Evolutionary conservation across 176 grass and related monocot species (phyloP), one percentile per base, ranked within the genome.

Genomic region (Eleusine coracana): DNA sequence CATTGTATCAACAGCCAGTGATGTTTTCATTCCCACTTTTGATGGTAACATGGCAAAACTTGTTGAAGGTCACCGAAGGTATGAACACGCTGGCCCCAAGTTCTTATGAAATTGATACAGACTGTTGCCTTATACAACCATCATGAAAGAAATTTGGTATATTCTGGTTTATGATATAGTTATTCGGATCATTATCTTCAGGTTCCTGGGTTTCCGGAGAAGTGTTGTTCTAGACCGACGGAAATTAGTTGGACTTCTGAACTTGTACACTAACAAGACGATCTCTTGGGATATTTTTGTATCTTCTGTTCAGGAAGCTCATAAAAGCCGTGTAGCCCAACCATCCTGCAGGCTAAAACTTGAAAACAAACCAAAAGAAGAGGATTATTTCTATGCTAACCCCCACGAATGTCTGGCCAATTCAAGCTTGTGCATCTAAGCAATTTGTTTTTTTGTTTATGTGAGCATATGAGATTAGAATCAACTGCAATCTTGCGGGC

Each of bases 381-480:
- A 98, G 87, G 95, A 98, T 84, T 98, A 98, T 78, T 98, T 98
- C 79, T 98, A 94, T 21, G 80, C 90, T 60, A 98, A 97, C 85
- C 95, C 95, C 50, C 87, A 91, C 5, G 92, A 97, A 80, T 97
- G 94, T 89, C 66, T 97, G 48, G 72, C 62, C 40, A 92, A 94
- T 92, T 75, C 84, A 67, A 87, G 58, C 64, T 36, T 79, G 40
- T 97, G 94, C 83, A 76, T 58, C 66, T 59, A 72, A 73, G 23
- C 25, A 44, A 18, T 21, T 70, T 83, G 29, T 54, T 54, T 18
- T 18, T 83, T 42, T 83, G 27, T 75, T 37, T 16, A 31, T 9
- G 15, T 27, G 76, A 85, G 34, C 75, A 64, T 20, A 76, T 16
- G 31, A 49, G 61, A 41, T 8, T 74, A 37, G 45, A 60, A 74